Conservation (phyloP, 2,329 filamentous ascomycete species). For the Colletotrichum spinosum region DNA sequence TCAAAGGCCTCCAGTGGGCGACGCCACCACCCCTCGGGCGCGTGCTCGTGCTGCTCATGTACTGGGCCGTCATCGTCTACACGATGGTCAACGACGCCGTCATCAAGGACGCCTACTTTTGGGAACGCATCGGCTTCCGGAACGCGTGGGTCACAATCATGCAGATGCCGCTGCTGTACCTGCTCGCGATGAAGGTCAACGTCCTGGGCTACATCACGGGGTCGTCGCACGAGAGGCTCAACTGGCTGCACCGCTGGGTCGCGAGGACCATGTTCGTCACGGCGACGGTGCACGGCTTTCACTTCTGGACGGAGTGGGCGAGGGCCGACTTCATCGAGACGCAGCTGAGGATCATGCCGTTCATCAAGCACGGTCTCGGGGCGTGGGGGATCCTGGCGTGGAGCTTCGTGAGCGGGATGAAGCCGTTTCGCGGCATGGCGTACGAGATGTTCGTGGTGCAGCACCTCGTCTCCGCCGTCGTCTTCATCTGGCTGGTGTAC, state of each 20-base stretch:
- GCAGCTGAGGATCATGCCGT: conserved; percentile 68
- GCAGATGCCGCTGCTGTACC: conserved; percentile 73
- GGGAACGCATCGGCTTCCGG: conserved; percentile 74
- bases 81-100: conserved; percentile 65
- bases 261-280: conserved; percentile 76
- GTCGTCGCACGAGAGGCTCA: conserved; percentile 75
- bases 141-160: conserved; percentile 75
- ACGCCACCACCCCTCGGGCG: conserved; percentile 70
- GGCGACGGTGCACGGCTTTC: conserved; percentile 75
- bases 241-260: conserved; percentile 81
- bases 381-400: conserved; percentile 75
- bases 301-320: conserved; percentile 75
- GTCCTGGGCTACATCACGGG: conserved; percentile 71
- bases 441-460: conserved; percentile 79
- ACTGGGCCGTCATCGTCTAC: conserved; percentile 70
- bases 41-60: conserved; percentile 62
- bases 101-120: conserved; percentile 65
- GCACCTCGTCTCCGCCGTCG: conserved; percentile 70
- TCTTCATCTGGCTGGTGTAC: conserved; percentile 73
- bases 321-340: conserved; percentile 67
- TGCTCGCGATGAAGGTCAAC: conserved; percentile 70
- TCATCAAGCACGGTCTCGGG: conserved; percentile 69
- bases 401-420: conserved; percentile 72
- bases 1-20: conserved; percentile 63
- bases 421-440: conserved; percentile 72